Base-by-base conservation (phyloP, 129 eudicot genomes). In the Helichrysum umbraculigerum region DNA sequence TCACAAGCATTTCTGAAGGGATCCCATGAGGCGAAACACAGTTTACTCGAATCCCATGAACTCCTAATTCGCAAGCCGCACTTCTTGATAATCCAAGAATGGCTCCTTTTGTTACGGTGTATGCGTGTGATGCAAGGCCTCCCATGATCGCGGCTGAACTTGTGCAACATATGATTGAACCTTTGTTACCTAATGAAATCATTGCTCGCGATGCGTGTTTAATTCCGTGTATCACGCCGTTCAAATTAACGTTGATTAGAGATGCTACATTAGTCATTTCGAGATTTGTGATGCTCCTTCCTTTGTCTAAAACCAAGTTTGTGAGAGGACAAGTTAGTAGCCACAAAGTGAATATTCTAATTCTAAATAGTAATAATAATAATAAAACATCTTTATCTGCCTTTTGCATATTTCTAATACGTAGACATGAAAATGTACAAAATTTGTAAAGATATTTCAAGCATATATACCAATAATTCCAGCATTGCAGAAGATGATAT, bases 11-110 rank as follows among this genome's bases (percentile, higher is more conserved):
- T 77, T 93, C 96, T 0, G 98, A 71, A 1, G 98, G 93, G 73
- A 93, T 87, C 0, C 87, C 98, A 15, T 93, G 98, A 1, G 99
- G 99, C 20, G 92, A 91, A 4, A 94, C 82, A 44, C 99, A 94
- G 65, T 94, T 94, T 37, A 94, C 97, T 0, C 99, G 91, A 42
- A 94, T 94, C 35, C 97, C 90, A 19, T 94, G 85, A 25, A 7
- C 75, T 17, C 99, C 99, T 17, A 94, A 73, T 70, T 94, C 97
- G 30, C 99, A 88, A 0, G 96, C 91, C 0, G 85, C 75, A 29
- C 86, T 89, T 83, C 82, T 87, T 2, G 84, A 84, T 34, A 94
- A 8, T n/a, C 93, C 97, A 9, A 91, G 78, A 41, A 94, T 86
- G 3, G 97, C 99, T 67, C 80, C 93, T 77, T 94, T 94, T 10